Conservation (phyloP, 805 yeast species). For the Starmerella lactis-condensi region DNA sequence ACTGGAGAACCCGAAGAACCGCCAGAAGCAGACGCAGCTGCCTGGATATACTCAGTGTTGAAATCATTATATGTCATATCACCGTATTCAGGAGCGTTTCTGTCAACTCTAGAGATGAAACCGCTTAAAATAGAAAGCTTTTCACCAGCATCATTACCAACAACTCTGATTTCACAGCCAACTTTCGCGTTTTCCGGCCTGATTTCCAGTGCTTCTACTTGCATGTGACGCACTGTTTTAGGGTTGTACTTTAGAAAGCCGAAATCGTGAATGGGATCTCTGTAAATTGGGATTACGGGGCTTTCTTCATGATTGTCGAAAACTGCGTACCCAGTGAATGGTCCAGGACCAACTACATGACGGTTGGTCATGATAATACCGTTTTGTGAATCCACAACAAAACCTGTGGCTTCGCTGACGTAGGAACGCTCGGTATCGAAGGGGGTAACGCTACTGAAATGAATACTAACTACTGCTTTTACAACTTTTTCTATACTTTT, state of each 20-base stretch:
- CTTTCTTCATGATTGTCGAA: constrained; percentile 92
- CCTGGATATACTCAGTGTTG: constrained; percentile 85
- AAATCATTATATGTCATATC: constrained; percentile 75
- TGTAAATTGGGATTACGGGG: constrained; percentile 62
- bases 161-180: constrained; percentile 86
- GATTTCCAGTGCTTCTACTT: constrained; percentile 43
- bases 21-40: constrained; percentile 90
- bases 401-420: constrained; percentile 80
- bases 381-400: constrained; percentile 63
- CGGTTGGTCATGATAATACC: constrained; percentile 83
- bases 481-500: constrained; percentile 65
- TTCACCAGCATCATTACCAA: constrained; percentile 94
- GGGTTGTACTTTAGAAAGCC: constrained; percentile 76
- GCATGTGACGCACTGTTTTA: constrained; percentile 48
- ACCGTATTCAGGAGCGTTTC: constrained; percentile 92
- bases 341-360: constrained; percentile 92
- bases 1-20: constrained; percentile 95
- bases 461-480: constrained; percentile 71
- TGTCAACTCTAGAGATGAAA: constrained; percentile 61
- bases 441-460: constrained; percentile 67
- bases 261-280: constrained; percentile 92
- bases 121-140: constrained; percentile 78
- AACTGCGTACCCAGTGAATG: constrained; percentile 76
- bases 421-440: constrained; percentile 72
- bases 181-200: constrained; percentile 71